Base-by-base conservation (phyloP, 2,329 filamentous ascomycete genomes). In the Lachnellula occidentalis region DNA sequence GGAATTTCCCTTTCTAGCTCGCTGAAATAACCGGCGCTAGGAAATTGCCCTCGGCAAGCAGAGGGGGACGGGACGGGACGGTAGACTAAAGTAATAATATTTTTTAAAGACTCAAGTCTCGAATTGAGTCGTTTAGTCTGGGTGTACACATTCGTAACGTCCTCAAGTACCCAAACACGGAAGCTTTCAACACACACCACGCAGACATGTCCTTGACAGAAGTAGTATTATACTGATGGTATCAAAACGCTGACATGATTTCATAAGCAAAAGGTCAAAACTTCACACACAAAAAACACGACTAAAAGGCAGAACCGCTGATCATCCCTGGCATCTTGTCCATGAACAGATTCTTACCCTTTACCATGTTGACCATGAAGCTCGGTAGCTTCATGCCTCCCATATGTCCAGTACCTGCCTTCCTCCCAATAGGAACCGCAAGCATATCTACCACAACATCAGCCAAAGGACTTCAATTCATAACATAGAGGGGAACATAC, bases 361-460 rank as follows among this genome's bases (percentile, higher is more conserved):
- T 48, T 48, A 48, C 21, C 22, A 54, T 36, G 36, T 39, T 15
- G 58, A 55, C 9, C 17, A 67, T 42, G 42, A 65, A 60, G 24
- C 60, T 57, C 34, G 59, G 61, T 2, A 64, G 42, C 45, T 55
- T 62, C 52, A 55, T 58, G 22, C 51, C 57, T 6, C 61, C 60
- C 31, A 65, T 58, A 34, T 70, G 66, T 36, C 58, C 65, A 14
- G 61, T 64, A 1, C 59, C 65, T 5, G 50, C 45, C 69, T 81
- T 80, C 14, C 62, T 64, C 34, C 72, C 70, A 14, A 66, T 64
- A 50, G 69, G 66, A 5, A 70, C 72, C 22, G 48, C 58, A 5
- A 60, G 22, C 24, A 60, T 50, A 24, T 39, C 56, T 60, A 21
- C 14, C 36, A 2, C 9, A 57, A 17, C 11, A 45, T 55, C 22